Percentiles rank a stretch among this genome's conserved stretches.
phyloP scores from a whole-genome alignment of 2,329 filamentous ascomycete genomes.

The Didymella glomerata region DNA sequence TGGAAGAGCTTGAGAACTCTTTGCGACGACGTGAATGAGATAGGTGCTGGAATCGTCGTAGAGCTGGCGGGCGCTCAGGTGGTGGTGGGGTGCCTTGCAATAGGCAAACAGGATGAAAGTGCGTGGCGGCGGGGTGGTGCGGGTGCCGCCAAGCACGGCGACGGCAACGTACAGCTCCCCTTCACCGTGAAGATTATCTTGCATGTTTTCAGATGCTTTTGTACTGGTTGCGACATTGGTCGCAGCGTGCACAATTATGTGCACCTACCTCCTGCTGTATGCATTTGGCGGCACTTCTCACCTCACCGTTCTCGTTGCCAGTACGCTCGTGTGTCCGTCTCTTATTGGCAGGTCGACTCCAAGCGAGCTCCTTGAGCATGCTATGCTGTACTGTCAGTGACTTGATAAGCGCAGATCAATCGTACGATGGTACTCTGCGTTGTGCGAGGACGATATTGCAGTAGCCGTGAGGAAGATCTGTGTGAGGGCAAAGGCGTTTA shows the following conservation, averaged over 20 bases:
- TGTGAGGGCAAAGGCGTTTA: neutral
- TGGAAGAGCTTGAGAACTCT: neutral
- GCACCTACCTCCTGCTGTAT: neutral
- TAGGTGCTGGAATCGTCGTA: neutral
- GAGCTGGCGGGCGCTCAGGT: neutral
- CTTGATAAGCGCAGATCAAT: neutral
- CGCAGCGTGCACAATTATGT: neutral
- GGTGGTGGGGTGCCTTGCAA: neutral
- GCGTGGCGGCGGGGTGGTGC: constrained; percentile 3
- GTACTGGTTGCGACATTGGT: neutral
- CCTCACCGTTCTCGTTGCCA: neutral
- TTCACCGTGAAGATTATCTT: constrained; percentile 10
- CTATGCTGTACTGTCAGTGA: neutral
- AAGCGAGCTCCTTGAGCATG: neutral
- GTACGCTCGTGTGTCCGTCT: neutral
- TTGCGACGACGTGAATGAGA: neutral
- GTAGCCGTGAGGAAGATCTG: neutral
- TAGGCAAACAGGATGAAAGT: constrained; percentile 13
- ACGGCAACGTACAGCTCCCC: constrained; percentile 3
- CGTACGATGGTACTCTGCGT: neutral
- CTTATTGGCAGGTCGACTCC: neutral
- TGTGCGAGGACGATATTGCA: neutral
- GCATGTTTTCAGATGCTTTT: neutral
- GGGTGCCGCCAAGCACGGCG: constrained; percentile 17
- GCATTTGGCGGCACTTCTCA: neutral